Base-by-base conservation (phyloP, 176 grass and related monocot genomes). In the Aegilops speltoides region DNA sequence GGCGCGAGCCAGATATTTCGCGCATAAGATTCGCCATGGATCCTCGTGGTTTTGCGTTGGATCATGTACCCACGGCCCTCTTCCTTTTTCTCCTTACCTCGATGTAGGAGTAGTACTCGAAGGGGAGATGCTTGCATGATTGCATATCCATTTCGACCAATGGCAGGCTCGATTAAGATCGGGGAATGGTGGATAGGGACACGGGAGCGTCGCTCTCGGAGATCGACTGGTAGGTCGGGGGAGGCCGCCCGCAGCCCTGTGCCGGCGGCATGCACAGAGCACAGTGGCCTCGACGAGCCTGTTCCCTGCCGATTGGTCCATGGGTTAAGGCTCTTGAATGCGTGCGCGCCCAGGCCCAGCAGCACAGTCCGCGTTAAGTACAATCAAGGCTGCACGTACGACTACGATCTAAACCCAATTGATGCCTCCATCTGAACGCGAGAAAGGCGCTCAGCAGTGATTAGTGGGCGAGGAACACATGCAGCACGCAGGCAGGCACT, bases 311-410 rank as follows among this genome's bases (percentile, higher is more conserved):
- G 23, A 65, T 83, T 64, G 54, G 37, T 34, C 48, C 4, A 19
- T 6, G 48, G 48, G 5, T 57, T 57, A 57, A 57, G 54, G 33
- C 45, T 33, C 26, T 59, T 64, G 0, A 76, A 24, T 48, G 19
- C 19, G 46, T 46, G 48, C 5, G 15, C 15, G 7, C 54, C 52
- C 16, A 56, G 17, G 13, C 52, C 16, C 54, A 57, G 54, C 71
- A 34, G 86, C 20, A 11, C 46, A 59, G 33, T 41, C n/a, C 15
- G 1, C 37, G 9, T 68, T 52, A 65, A 2, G 22, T 7, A 24
- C 43, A 56, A 82, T 76, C 86, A 69, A 81, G 76, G 77, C 17
- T 43, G 46, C 12, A 62, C 8, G 24, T 28, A 28, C 34, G 78
- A 57, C 54, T 19, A 3, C 7, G 19, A 57, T 54, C 54, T 7